Evolutionary conservation across 495 filamentous ascomycete species (phyloP).

Genomic region (Penicillium cosmopolitanum): DNA sequence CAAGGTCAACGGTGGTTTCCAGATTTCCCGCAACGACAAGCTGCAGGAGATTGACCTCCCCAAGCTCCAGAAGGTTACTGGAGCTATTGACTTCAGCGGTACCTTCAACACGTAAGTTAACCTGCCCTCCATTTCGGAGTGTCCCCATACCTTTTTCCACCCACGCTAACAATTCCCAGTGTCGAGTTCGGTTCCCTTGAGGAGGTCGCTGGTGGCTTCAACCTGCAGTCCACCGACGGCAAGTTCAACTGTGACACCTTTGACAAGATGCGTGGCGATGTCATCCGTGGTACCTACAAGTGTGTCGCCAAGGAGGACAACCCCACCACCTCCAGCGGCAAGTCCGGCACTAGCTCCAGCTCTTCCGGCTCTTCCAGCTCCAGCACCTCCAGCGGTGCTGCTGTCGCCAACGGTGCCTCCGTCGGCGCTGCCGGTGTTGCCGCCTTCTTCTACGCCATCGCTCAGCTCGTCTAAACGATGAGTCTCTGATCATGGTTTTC

Average conservation of each 20-base stretch:
- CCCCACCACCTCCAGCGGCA: conserved; percentile 44
- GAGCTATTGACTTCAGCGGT: conserved; percentile 88
- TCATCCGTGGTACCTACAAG: conserved; percentile 65
- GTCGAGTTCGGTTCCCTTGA: conserved; percentile 68
- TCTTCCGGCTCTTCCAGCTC: conserved; percentile 21
- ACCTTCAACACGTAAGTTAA: conserved; percentile 76
- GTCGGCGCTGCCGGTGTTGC: conserved; percentile 48
- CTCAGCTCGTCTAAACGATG: conserved; percentile 50
- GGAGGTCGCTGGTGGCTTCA: conserved; percentile 84
- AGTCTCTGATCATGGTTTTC: conserved; percentile 1
- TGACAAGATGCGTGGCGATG: conserved; percentile 42
- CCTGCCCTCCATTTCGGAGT: background rate
- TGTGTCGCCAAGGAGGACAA: conserved; percentile 51
- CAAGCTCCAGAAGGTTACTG: conserved; percentile 67
- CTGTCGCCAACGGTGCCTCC: conserved; percentile 43
- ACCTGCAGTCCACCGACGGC: conserved; percentile 70
- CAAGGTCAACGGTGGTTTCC: conserved; percentile 73
- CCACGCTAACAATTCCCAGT: conserved; percentile 48
- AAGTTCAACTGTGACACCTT: conserved; percentile 62
- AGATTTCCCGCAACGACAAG: conserved; percentile 85
- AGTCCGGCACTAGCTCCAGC: conserved; percentile 48
- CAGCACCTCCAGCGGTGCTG: conserved; percentile 44
- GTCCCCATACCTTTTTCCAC: background rate
- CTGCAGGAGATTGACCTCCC: conserved; percentile 68
- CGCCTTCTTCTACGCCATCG: conserved; percentile 47